Conservation (phyloP, 805 yeast species). For the Kazachstania psychrophila region DNA sequence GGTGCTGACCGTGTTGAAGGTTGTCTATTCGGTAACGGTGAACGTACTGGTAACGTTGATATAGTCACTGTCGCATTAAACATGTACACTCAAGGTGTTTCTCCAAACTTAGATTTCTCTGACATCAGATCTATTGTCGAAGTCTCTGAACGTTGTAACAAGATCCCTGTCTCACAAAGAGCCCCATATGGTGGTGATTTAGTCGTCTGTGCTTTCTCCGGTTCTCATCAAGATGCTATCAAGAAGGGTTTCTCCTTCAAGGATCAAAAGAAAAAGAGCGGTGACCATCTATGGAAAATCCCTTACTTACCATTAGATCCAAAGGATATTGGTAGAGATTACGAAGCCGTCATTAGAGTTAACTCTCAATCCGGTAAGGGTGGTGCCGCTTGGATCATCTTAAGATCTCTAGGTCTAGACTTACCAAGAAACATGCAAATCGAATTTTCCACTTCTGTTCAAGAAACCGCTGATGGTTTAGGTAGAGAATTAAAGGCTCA, state of each 20-base stretch:
- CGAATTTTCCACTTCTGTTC: slow-evolving; percentile 64
- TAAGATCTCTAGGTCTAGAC: slow-evolving; percentile 66
- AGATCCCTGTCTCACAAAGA: slow-evolving; percentile 68
- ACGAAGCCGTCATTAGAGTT: slow-evolving; percentile 85
- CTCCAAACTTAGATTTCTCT: slow-evolving; percentile 63
- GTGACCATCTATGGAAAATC: slow-evolving; percentile 49
- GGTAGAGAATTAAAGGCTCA: slow-evolving; percentile 61
- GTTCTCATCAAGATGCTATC: slow-evolving; percentile 85
- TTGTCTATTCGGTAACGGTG: slow-evolving; percentile 78
- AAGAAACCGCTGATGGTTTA: slow-evolving; percentile 53
- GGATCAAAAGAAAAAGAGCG: slow-evolving; percentile 30
- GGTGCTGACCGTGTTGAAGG: slow-evolving; percentile 90
- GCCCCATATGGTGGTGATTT: slow-evolving; percentile 79
- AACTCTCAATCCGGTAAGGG: slow-evolving; percentile 86
- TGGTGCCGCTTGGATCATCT: slow-evolving; percentile 81
- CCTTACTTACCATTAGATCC: slow-evolving; percentile 85
- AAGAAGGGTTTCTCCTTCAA: slow-evolving; percentile 61
- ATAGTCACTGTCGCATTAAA: slow-evolving; percentile 69
- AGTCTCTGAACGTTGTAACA: slow-evolving; percentile 69
- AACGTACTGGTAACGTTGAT: slow-evolving; percentile 82
- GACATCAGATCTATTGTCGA: slow-evolving; percentile 59
- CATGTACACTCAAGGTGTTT: slow-evolving; percentile 68
- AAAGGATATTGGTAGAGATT: slow-evolving; percentile 75
- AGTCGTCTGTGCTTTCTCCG: slow-evolving; percentile 76
- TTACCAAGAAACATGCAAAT: slow-evolving; percentile 75